These are phyloP conservation scores for Sordaria brevicollis DNA, from an alignment of 495 filamentous ascomycete species.

Conservation along the genomic window DNA sequence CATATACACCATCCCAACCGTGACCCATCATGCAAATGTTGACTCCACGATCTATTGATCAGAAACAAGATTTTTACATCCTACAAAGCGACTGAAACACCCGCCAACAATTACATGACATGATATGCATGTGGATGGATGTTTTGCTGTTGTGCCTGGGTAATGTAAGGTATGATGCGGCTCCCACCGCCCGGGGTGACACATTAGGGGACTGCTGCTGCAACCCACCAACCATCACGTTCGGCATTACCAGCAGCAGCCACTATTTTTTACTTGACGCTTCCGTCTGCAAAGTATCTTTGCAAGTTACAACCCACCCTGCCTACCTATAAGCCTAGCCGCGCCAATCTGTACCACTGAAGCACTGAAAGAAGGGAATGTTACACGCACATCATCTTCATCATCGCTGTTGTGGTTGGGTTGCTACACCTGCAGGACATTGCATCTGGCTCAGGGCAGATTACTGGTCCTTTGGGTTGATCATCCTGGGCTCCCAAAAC, in stretches of 20 bases:
- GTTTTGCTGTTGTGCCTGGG: background rate
- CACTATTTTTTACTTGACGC: background rate
- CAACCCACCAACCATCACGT: background rate
- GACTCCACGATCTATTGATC: background rate
- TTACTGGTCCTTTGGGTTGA: background rate
- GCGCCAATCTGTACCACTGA: background rate
- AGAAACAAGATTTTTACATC: background rate
- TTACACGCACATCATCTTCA: background rate
- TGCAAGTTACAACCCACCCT: no score
- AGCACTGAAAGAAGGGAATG: no score
- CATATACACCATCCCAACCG: background rate
- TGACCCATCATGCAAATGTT: background rate
- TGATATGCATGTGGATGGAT: no score
- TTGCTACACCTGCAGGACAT: background rate
- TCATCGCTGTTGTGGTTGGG: background rate
- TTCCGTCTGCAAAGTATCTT: background rate
- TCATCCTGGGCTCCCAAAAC: no score
- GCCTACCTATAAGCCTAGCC: no score
- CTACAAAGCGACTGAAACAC: background rate
- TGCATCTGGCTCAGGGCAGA: background rate
- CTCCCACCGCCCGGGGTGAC: background rate
- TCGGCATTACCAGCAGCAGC: background rate
- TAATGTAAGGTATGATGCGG: no score
- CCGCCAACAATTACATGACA: background rate
- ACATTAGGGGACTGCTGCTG: background rate